Conservation (phyloP, 2,329 filamentous ascomycete genomes). For the Penicillium sp. region DNA sequence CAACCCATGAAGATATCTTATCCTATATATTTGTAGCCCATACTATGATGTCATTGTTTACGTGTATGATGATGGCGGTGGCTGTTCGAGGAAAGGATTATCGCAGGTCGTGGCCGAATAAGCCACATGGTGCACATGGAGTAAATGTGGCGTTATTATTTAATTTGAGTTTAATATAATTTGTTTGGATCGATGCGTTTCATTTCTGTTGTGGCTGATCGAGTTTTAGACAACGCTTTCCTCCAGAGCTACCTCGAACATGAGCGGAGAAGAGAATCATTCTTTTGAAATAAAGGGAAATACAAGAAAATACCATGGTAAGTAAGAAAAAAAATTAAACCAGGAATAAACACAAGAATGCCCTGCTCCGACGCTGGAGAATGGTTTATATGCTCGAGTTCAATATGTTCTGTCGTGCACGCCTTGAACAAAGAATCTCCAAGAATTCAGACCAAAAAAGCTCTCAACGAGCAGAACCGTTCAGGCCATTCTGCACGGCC, state of each 20-base stretch:
- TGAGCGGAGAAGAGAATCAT: conserved; percentile 11
- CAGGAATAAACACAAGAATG: conserved; percentile 15
- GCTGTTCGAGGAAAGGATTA: conserved; percentile 6
- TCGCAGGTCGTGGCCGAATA: background rate
- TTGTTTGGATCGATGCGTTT: background rate
- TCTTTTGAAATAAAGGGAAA: conserved; percentile 20
- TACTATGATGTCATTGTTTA: conserved; percentile 21
- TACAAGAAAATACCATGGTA: conserved; percentile 15
- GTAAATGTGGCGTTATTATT: background rate
- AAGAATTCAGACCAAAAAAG: background rate
- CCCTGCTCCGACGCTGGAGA: conserved; percentile 11
- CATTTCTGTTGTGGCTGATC: background rate
- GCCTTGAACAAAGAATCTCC: conserved; percentile 1
- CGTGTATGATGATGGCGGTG: conserved; percentile 12
- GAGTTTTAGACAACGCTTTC: background rate
- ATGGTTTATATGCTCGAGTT: conserved; percentile 14
- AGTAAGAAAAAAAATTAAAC: conserved; percentile 10
- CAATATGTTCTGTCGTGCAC: conserved; percentile 16
- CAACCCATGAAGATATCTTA: background rate
- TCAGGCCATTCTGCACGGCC: conserved; percentile 60
- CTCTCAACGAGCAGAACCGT: conserved; percentile 22
- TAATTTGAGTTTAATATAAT: background rate
- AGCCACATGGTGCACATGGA: background rate
- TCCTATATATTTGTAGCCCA: background rate
- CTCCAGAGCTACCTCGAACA: background rate